Evolutionary conservation across 1,284 basidiomycete species (phyloP).

Genomic region (Trichosporon ovoides): DNA sequence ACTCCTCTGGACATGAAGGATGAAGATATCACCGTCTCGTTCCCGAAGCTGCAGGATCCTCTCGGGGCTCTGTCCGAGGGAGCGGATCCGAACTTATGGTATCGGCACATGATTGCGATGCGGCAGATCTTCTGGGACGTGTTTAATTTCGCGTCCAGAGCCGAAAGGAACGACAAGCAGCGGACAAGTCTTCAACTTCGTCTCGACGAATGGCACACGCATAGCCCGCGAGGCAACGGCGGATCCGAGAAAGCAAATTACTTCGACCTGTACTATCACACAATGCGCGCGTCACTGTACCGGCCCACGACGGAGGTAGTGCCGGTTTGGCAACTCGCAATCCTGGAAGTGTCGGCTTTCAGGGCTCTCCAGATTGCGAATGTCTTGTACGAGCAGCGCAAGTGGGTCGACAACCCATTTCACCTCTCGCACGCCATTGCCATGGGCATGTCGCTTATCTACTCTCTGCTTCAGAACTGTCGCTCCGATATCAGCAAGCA

Average conservation of each 20-base stretch:
- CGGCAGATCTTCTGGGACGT: slow-evolving; percentile 7
- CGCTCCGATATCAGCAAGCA: background rate
- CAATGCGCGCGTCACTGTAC: slow-evolving; percentile 7
- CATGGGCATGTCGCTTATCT: slow-evolving; percentile 11
- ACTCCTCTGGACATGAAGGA: background rate
- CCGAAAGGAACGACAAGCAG: background rate
- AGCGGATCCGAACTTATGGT: slow-evolving; percentile 1
- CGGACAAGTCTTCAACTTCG: background rate
- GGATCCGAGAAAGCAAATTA: background rate
- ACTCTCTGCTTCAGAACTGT: slow-evolving; percentile 7
- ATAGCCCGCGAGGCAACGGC: background rate
- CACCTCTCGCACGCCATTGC: slow-evolving; percentile 10
- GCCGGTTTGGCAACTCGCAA: background rate
- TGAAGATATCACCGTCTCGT: slow-evolving; percentile 3
- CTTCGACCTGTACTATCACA: slow-evolving; percentile 16
- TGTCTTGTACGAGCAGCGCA: slow-evolving; percentile 3
- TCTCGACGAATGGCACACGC: slow-evolving; percentile 13
- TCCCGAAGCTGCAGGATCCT: slow-evolving; percentile 6
- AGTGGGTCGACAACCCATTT: slow-evolving; percentile 11
- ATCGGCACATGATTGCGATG: slow-evolving; percentile 6
- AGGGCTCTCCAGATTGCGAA: background rate
- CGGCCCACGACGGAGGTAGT: slow-evolving; percentile 2
- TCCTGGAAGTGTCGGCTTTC: slow-evolving; percentile 8
- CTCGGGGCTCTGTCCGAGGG: slow-evolving; percentile 1
- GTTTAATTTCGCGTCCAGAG: background rate